Conservation (phyloP, 2,329 filamentous ascomycete species). For the Penicillium sp. region DNA sequence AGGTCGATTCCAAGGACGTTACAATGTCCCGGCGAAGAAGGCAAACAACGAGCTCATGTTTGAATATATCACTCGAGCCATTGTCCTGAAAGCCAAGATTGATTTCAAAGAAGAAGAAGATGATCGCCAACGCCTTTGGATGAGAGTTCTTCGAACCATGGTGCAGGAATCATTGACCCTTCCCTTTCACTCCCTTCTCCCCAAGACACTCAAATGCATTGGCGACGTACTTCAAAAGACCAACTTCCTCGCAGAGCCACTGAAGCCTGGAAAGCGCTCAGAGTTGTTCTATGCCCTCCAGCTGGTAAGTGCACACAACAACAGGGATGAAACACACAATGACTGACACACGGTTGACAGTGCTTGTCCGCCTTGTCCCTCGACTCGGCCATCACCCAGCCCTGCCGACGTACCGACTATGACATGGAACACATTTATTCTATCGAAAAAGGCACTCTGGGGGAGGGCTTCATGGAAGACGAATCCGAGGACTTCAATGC, state of each 20-base stretch:
- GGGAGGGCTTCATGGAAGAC: neutral
- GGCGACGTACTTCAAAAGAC: conserved; percentile 16
- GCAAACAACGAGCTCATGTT: conserved; percentile 22
- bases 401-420: conserved; percentile 33
- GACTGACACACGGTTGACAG: conserved; percentile 19
- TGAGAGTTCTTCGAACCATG: conserved; percentile 34
- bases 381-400: conserved; percentile 24
- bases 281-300: conserved; percentile 32
- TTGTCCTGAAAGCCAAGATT: conserved; percentile 33
- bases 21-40: conserved; percentile 30
- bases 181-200: neutral
- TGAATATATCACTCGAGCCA: conserved; percentile 39
- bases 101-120: conserved; percentile 29
- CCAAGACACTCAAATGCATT: conserved; percentile 28
- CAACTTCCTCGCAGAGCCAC: conserved; percentile 28
- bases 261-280: conserved; percentile 18
- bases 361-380: conserved; percentile 39
- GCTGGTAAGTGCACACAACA: conserved; percentile 23
- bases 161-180: conserved; percentile 26
- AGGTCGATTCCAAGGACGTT: conserved; percentile 32
- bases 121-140: conserved; percentile 29
- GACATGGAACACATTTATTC: conserved; percentile 31
- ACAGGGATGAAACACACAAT: neutral
- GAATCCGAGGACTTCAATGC: neutral
- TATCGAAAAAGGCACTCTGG: neutral